These are phyloP conservation scores for Xylaria grammica DNA, from an alignment of 495 filamentous ascomycete genomes.

Conservation along the genomic window DNA sequence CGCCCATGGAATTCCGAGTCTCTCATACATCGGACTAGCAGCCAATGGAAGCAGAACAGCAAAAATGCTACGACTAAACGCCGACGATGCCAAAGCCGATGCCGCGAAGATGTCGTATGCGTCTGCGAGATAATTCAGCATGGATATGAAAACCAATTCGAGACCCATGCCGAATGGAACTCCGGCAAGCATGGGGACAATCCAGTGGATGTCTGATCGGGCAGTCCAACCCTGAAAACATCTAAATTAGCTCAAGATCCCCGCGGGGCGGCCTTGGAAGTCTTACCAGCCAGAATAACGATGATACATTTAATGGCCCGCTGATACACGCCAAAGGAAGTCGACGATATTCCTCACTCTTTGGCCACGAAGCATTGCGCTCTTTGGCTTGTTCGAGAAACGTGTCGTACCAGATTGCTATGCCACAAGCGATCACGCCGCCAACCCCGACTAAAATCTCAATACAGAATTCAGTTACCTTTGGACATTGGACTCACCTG, in stretches of 20 bases:
- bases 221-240: not conserved
- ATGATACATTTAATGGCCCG: not conserved
- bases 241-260: no score
- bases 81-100: conserved; percentile 68
- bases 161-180: conserved; percentile 71
- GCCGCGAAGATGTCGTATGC: conserved; percentile 71
- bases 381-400: not conserved
- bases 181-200: conserved; percentile 66
- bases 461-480: no score
- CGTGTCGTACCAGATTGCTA: not conserved
- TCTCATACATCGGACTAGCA: conserved; percentile 64
- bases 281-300: conserved; percentile 4
- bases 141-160: conserved; percentile 69
- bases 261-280: no score
- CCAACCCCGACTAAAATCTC: not conserved
- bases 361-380: not conserved
- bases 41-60: conserved; percentile 69
- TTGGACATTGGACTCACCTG: no score
- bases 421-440: not conserved
- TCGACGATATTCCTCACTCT: not conserved
- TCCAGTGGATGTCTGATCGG: conserved; percentile 59
- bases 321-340: not conserved
- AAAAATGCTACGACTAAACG: conserved; percentile 60
- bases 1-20: conserved; percentile 67
- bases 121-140: conserved; percentile 67